Percentiles rank a stretch among this genome's conserved stretches.
phyloP scores from a whole-genome alignment of 176 grass and related monocot genomes.

The Aechmea fasciata region DNA sequence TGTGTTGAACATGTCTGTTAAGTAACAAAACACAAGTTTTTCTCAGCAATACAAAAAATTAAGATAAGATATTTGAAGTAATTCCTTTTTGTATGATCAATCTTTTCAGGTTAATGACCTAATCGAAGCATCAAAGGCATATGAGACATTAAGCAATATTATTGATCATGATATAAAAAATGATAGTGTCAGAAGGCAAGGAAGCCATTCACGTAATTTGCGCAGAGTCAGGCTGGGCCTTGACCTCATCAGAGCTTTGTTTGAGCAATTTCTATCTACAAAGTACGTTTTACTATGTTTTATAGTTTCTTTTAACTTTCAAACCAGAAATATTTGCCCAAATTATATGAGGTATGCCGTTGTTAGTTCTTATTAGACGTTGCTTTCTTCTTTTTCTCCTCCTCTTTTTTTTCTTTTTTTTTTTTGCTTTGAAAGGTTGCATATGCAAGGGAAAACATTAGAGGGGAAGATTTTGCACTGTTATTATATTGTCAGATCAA shows the following conservation, averaged over 20 bases:
- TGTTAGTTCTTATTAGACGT: background rate
- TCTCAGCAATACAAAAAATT: background rate
- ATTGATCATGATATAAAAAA: slow-evolving; percentile 72
- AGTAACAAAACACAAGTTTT: background rate
- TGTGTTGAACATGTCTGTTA: background rate
- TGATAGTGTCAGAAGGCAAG: slow-evolving; percentile 72
- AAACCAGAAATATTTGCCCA: background rate
- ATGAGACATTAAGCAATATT: slow-evolving; percentile 64
- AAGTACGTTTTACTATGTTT: slow-evolving; percentile 37
- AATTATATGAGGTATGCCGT: background rate
- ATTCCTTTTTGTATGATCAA: background rate
- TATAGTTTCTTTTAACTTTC: background rate
- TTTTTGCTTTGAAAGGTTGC: background rate
- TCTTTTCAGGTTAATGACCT: slow-evolving; percentile 73
- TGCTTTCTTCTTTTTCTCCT: background rate
- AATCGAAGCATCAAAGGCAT: slow-evolving; percentile 58
- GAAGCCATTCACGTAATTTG: slow-evolving; percentile 91
- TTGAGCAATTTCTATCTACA: slow-evolving; percentile 62
- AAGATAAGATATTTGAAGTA: background rate
- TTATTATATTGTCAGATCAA: too few relatives aligned
- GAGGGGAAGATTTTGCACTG: too few relatives aligned
- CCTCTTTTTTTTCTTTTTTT: background rate
- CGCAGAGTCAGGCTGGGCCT: slow-evolving; percentile 88
- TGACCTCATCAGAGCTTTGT: slow-evolving; percentile 79
- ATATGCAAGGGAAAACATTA: background rate